Evolutionary conservation across 495 filamentous ascomycete species (phyloP).

Genomic region (Trichoderma erinaceum): DNA sequence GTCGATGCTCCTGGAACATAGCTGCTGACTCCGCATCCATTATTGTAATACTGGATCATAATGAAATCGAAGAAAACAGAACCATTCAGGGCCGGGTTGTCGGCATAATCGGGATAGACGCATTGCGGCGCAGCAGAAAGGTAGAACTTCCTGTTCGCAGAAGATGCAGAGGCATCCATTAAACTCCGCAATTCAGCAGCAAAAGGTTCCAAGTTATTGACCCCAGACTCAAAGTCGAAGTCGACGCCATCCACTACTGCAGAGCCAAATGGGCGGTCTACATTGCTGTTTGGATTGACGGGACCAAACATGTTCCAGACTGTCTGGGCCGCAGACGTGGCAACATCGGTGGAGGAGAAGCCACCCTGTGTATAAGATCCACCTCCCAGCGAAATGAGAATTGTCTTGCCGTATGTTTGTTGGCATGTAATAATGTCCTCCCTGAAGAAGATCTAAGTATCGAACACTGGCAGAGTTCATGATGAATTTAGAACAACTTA

Average conservation of each 20-base stretch:
- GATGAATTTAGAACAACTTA: conserved; percentile 21
- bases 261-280: conserved; percentile 56
- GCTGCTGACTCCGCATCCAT: conserved; percentile 56
- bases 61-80: conserved; percentile 55
- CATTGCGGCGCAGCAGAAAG: conserved; percentile 65
- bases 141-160: conserved; percentile 43
- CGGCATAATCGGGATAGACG: conserved; percentile 55
- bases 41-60: conserved; percentile 65
- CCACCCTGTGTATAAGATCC: conserved; percentile 56
- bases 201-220: conserved; percentile 48
- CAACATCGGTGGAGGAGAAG: conserved; percentile 49
- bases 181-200: conserved; percentile 48
- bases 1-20: conserved; percentile 27
- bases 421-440: conserved; percentile 62
- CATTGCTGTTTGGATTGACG: conserved; percentile 24
- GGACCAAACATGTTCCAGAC: conserved; percentile 68
- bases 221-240: conserved; percentile 54
- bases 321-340: conserved; percentile 47
- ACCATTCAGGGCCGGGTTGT: conserved; percentile 46
- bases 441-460: conserved; percentile 19
- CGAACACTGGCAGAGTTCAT: background rate
- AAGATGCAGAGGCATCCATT: conserved; percentile 33
- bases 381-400: conserved; percentile 64
- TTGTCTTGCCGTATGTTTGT: conserved; percentile 49
- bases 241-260: conserved; percentile 67